These are phyloP conservation scores for Trypanosoma cruzi DNA, from an alignment of 208 protist species.

Conservation along the genomic window DNA sequence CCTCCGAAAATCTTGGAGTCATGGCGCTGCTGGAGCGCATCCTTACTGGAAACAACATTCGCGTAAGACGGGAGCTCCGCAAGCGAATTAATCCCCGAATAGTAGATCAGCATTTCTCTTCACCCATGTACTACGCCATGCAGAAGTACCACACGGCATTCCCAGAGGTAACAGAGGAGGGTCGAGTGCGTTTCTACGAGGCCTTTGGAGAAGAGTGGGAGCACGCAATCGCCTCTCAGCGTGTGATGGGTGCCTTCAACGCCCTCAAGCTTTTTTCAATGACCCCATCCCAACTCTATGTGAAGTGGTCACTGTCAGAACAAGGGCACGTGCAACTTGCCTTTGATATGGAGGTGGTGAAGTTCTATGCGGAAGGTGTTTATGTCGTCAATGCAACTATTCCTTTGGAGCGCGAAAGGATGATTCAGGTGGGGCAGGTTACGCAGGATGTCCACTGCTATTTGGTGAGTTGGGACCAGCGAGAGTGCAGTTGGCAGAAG, in stretches of 20 bases:
- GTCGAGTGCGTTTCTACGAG: slow-evolving; percentile 20
- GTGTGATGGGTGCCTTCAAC: slow-evolving; percentile 43
- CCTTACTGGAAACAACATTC: slow-evolving; percentile 30
- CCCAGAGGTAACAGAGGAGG: slow-evolving; percentile 30
- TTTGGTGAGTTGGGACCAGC: slow-evolving; percentile 54
- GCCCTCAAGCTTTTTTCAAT: slow-evolving; percentile 30
- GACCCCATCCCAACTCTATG: slow-evolving; percentile 45
- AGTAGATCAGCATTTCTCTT: slow-evolving; percentile 38
- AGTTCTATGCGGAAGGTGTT: slow-evolving; percentile 31
- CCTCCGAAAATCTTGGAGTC: slow-evolving; percentile 22
- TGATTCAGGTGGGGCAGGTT: slow-evolving; percentile 16
- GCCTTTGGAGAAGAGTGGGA: slow-evolving; percentile 41
- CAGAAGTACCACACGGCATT: slow-evolving; percentile 9
- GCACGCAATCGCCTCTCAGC: slow-evolving; percentile 17
- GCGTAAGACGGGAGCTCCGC: slow-evolving; percentile 28
- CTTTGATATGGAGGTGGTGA: slow-evolving; percentile 32
- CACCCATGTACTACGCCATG: slow-evolving; percentile 26
- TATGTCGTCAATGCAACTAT: slow-evolving; percentile 40
- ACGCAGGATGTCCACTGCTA: slow-evolving; percentile 31
- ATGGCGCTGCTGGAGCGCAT: slow-evolving; percentile 28
- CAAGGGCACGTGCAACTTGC: slow-evolving; percentile 30
- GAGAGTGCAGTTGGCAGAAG: slow-evolving; percentile 46
- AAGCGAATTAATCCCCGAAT: slow-evolving; percentile 21
- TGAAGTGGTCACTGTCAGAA: slow-evolving; percentile 30
- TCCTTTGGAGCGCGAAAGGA: slow-evolving; percentile 34